Base-by-base conservation (phyloP, 345 rosid genomes). In the Citrus cavaleriei region DNA sequence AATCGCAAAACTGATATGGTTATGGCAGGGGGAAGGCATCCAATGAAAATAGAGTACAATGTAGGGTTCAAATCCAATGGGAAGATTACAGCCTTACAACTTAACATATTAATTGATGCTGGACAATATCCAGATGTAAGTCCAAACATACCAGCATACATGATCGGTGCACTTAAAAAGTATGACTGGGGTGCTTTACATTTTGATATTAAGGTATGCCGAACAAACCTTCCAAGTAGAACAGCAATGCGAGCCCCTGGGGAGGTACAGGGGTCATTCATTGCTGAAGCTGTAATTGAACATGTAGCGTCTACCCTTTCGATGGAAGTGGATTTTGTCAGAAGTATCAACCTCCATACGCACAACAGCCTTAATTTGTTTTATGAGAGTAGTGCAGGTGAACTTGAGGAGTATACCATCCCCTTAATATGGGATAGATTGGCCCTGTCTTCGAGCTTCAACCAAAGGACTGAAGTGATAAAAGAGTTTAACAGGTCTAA, bases 1-100 rank as follows among this genome's bases (percentile, higher is more conserved):
- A 89, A 86, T 72, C 93, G 97, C 55, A 89, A 88, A 83, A 91
- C 91, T 0, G 99, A 96, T 85, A 94, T 96, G 98, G 78, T 94
- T 78, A 88, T 89, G 88, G 90, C 94, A 30, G 98, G 99, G 80
- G 98, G 99, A 85, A 90, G 99, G 73, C 99, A 96, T 82, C 99
- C 99, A 0, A 90, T 94, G 95, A 86, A 91, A 78, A 79, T 96
- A 83, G 90, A 89, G 24, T 96, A 96, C 83, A 89, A 81, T 81
- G 97, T 91, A 8, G 99, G 98, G 51, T 95, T 92, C 86, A 94
- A 87, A 88, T 82, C 90, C n/a, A 88, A 85, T 62, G 97, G 99
- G 27, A 95, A 95, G 86, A 84, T 95, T 74, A 93, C 93, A 8
- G 97, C 94, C 64, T 80, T 95, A 64, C 84, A 85, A 74, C 86